A percentile compares a stretch with the other conserved stretches of the same genome.
phyloP scores from a whole-genome alignment of 345 rosid genomes.

The Melaleuca quinquenervia region DNA sequence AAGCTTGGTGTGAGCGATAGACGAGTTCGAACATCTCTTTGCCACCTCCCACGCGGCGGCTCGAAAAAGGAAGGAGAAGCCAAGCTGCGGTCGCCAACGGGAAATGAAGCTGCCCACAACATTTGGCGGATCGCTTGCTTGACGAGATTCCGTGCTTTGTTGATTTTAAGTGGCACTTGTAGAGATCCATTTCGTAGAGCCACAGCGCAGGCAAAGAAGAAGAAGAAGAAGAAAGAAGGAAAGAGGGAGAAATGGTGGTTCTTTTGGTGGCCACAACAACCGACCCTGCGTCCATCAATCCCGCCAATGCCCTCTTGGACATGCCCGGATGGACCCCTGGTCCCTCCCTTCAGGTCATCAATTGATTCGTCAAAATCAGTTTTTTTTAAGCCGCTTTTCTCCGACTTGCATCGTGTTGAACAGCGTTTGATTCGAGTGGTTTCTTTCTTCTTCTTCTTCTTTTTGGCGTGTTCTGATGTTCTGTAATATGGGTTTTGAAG shows the following conservation, averaged over 20 bases:
- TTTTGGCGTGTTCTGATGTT: not conserved
- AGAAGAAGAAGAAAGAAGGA: not conserved
- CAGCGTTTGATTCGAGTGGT: not conserved
- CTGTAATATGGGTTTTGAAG: conserved; percentile 11
- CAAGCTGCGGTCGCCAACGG: not conserved
- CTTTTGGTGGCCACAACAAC: conserved; percentile 64
- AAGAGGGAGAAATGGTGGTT: conserved; percentile 42
- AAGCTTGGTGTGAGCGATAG: not conserved
- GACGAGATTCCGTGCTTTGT: not conserved
- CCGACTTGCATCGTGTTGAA: not conserved
- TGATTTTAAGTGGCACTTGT: not conserved
- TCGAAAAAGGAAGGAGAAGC: not conserved
- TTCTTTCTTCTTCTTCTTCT: too few relatives aligned
- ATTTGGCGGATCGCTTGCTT: not conserved
- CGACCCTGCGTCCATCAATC: conserved; percentile 91
- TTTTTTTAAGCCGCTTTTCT: not conserved
- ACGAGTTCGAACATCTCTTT: not conserved
- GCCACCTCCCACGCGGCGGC: not conserved
- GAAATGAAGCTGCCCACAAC: not conserved
- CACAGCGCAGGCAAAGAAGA: not conserved
- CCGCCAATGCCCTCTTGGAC: conserved; percentile 60
- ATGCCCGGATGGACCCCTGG: conserved; percentile 60
- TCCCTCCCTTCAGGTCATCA: conserved; percentile 36
- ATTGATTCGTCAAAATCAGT: not conserved
- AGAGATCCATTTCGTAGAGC: not conserved